Evolutionary conservation across 169 alveolate species (phyloP), one percentile per base, ranked within the genome.

Genomic region (Plasmodium reichenowi): DNA sequence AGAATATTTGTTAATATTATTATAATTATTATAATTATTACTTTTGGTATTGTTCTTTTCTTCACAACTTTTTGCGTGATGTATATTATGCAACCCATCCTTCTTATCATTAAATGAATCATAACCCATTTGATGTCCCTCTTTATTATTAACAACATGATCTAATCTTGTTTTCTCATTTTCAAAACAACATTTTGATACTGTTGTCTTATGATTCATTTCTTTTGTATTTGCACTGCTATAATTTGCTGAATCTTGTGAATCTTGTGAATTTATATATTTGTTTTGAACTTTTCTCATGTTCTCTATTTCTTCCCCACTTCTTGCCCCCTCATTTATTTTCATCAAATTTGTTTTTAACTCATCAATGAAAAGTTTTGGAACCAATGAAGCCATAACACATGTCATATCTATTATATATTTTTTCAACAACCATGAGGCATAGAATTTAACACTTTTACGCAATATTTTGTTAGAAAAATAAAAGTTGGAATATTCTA

Each of bases 391-490:
- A 63, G 95, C 93, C 71, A 95, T 87, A 15, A 83, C 91, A 56
- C 96, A 95, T 32, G 89, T 72, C 24, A 93, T 68, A 62, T 93
- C 95, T 8, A 95, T 91, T 29, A 93, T 91, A 54, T 94, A 88
- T 38, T 88, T 91, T 52, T 94, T 75, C 20, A 93, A 50, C 10
- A 95, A 74, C 95, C 96, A 93, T 47, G 52, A 75, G 13, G 94
- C 95, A 70, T 68, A 72, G 9, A 90, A 80, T 26, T 93, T 93
- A 7, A 60, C 89, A 17, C 93, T 76, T 62, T 72, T 80, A 45
- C 86, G 62, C 2, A 83, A 88, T 17, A 93, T 72, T 32, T 68
- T 70, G 32, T 75, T 89, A n/a, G 94, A 90, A 38, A 92, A 72
- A n/a, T 88, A 52, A 1, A 93, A 86, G 45, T 72, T 89, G 6